Conservation (phyloP, 2,329 filamentous ascomycete genomes). For the Pseudogymnoascus sp. region DNA sequence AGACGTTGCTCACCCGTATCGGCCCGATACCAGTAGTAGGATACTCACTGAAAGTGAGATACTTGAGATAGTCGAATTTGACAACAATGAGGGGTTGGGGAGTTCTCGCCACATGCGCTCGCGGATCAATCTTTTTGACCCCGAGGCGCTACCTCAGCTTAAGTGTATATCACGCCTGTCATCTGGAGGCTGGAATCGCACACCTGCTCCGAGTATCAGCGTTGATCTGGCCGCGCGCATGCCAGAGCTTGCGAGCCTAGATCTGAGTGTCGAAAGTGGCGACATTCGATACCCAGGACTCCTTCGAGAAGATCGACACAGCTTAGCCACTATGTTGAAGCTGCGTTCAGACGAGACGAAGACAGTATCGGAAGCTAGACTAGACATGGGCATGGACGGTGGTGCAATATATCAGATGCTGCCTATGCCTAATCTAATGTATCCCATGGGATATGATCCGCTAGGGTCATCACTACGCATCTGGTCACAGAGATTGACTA, state of each 20-base stretch:
- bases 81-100: background rate
- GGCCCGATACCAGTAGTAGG: no score
- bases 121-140: background rate
- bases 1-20: background rate
- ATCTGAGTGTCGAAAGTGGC: background rate
- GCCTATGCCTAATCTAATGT: background rate
- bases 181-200: background rate
- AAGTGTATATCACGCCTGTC: background rate
- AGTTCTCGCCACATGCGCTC: background rate
- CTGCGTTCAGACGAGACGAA: background rate
- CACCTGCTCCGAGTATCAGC: background rate
- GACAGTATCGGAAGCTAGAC: background rate
- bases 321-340: background rate
- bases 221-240: background rate
- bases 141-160: background rate
- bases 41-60: no score
- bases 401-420: background rate
- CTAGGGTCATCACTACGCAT: background rate
- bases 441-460: background rate
- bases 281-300: background rate
- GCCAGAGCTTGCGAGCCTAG: background rate
- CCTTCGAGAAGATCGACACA: background rate
- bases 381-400: background rate
- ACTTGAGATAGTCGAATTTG: no score
- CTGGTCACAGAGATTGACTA: background rate